Conservation (phyloP, 352 stramenopile species). For the Blastocystis hominis region DNA sequence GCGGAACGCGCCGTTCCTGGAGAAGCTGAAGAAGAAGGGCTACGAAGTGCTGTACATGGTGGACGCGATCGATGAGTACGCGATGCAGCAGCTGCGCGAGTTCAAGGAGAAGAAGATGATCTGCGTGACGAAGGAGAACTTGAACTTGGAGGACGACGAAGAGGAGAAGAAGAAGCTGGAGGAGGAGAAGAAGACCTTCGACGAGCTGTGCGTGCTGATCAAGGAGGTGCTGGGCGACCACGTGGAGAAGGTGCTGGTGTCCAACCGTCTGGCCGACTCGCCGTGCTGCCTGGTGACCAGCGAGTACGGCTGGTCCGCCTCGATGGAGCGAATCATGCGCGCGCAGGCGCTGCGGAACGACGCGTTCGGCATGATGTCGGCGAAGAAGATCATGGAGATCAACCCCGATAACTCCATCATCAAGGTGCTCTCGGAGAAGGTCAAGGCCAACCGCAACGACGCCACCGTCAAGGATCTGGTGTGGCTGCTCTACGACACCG, state of each 20-base stretch:
- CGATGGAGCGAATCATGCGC: slow-evolving; percentile 99
- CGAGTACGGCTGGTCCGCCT: slow-evolving; percentile 97
- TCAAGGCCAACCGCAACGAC: slow-evolving; percentile 76
- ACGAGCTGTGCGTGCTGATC: slow-evolving; percentile 95
- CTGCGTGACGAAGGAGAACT: slow-evolving; percentile 80
- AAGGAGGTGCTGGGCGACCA: slow-evolving; percentile 99
- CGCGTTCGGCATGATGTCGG: slow-evolving; percentile 93
- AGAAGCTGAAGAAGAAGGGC: slow-evolving; percentile 99
- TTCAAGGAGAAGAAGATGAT: slow-evolving; percentile 99
- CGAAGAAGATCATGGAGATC: slow-evolving; percentile 99
- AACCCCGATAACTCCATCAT: slow-evolving; percentile 97
- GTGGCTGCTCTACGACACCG: slow-evolving; percentile 97
- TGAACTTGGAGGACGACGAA: slow-evolving; percentile 68
- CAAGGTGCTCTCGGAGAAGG: slow-evolving; percentile 90
- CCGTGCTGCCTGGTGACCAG: slow-evolving; percentile 94
- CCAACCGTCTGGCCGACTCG: slow-evolving; percentile 91
- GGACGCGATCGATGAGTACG: slow-evolving; percentile 98
- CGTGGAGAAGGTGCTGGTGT: slow-evolving; percentile 98
- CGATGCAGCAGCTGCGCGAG: slow-evolving; percentile 97
- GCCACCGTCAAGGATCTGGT: slow-evolving; percentile 99
- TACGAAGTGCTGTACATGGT: slow-evolving; percentile 98
- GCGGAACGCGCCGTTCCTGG: slow-evolving; percentile 96
- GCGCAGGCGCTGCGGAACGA: slow-evolving; percentile 93
- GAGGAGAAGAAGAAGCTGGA: slow-evolving; percentile 97
- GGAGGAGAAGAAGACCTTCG: slow-evolving; percentile 77